A percentile compares a stretch with the other conserved stretches of the same genome.
Evolutionary conservation across 2,329 filamentous ascomycete species (phyloP).

Genomic region (Diaporthe capsici): DNA sequence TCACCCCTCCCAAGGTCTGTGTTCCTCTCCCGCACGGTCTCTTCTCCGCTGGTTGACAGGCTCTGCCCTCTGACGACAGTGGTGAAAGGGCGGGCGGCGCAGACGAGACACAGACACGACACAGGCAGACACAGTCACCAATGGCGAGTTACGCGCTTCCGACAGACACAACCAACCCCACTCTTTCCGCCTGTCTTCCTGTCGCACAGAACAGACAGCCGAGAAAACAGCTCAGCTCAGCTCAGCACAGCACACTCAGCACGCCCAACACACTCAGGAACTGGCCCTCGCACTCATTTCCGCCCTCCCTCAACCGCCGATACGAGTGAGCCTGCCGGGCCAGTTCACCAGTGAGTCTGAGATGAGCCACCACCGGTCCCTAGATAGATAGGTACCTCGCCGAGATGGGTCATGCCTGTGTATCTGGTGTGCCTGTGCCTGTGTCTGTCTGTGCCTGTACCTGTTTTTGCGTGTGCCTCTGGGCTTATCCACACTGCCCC

Average conservation of each 20-base stretch:
- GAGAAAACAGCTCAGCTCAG: conserved; percentile 13
- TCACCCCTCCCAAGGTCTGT: not conserved
- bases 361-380: conserved; percentile 17
- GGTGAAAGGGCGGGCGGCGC: conserved; percentile 37
- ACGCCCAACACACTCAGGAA: not conserved
- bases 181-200: not conserved
- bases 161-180: conserved; percentile 28
- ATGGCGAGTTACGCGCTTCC: conserved; percentile 36
- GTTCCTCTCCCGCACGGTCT: conserved; percentile 21
- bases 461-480: conserved; percentile 1
- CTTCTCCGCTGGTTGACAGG: conserved; percentile 32
- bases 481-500: conserved; percentile 30
- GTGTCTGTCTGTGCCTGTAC: not conserved
- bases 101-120: conserved; percentile 14
- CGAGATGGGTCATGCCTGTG: conserved; percentile 20
- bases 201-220: conserved; percentile 1
- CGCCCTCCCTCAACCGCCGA: not conserved
- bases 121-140: conserved; percentile 14
- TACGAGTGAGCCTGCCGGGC: conserved; percentile 13
- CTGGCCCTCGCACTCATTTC: not conserved
- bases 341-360: not conserved
- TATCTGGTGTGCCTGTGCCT: not conserved
- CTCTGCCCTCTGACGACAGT: not conserved
- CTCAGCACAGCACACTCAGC: conserved; percentile 24
- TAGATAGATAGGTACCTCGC: conserved; percentile 27